phyloP scores from a whole-genome alignment of 257 asterid species.

The Scutellaria barbata region DNA sequence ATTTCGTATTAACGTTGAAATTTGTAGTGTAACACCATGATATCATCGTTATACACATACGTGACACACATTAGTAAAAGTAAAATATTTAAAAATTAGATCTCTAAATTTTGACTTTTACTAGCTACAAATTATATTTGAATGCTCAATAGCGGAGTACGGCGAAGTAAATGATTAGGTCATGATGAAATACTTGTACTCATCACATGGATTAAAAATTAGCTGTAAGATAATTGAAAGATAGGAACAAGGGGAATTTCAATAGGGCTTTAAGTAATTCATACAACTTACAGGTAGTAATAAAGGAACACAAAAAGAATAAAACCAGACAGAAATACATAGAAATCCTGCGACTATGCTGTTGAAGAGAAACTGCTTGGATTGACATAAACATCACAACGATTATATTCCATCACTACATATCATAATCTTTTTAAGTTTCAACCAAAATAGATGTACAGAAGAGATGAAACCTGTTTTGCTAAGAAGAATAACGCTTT shows the following conservation, averaged over 20 bases:
- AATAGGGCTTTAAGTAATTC: constrained; percentile 6
- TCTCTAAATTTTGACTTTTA: no score
- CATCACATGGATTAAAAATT: no score
- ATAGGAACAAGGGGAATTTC: background rate
- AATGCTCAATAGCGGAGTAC: no score
- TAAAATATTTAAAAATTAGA: no score
- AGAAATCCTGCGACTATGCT: constrained; percentile 33
- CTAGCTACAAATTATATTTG: no score
- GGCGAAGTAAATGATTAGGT: no score
- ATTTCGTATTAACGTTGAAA: no score
- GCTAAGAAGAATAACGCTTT: constrained; percentile 41
- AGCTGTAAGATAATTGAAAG: no score
- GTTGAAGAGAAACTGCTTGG: constrained; percentile 26
- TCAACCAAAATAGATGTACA: constrained; percentile 73
- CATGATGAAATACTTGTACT: no score
- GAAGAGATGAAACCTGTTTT: constrained; percentile 40
- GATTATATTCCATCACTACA: constrained; percentile 33
- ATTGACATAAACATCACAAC: constrained; percentile 24
- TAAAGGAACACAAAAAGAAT: background rate
- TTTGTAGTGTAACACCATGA: no score
- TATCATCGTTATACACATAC: no score
- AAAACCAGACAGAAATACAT: constrained; percentile 23
- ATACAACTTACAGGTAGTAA: constrained; percentile 27
- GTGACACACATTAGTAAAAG: no score
- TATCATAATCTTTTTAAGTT: constrained; percentile 33